These are phyloP conservation scores for Globisporangium iwayamae DNA, from an alignment of 352 stramenopile species.

Conservation along the genomic window DNA sequence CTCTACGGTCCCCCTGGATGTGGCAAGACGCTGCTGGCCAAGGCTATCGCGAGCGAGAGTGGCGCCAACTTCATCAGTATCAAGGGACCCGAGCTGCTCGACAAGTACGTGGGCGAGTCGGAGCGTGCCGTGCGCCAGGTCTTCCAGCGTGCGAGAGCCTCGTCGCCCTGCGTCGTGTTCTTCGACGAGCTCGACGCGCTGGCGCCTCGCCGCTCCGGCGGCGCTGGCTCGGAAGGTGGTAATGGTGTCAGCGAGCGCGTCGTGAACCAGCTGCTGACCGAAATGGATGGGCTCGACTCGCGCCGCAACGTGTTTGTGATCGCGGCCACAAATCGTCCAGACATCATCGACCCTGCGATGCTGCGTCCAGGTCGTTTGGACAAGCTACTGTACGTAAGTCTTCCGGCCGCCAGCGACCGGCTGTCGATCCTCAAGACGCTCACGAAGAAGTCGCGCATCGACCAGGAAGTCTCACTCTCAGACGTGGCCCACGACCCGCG, in stretches of 20 bases:
- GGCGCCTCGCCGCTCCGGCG: conserved; percentile 89
- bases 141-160: conserved; percentile 97
- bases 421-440: conserved; percentile 92
- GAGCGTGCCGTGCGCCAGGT: conserved; percentile 95
- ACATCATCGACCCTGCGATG: conserved; percentile 99
- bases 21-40: conserved; percentile 98
- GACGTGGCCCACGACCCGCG: conserved; percentile 85
- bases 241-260: conserved; percentile 93
- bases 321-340: conserved; percentile 93
- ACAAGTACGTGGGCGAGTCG: conserved; percentile 99
- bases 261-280: conserved; percentile 98
- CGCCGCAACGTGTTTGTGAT: conserved; percentile 97
- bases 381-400: conserved; percentile 98
- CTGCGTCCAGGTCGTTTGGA: conserved; percentile 97
- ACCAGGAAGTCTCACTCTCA: conserved; percentile 85
- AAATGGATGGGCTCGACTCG: conserved; percentile 98
- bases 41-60: conserved; percentile 98
- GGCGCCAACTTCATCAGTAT: conserved; percentile 99
- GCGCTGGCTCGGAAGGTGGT: conserved; percentile 50
- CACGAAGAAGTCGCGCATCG: conserved; percentile 64
- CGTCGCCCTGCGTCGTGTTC: conserved; percentile 99
- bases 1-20: conserved; percentile 98
- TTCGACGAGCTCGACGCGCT: conserved; percentile 99
- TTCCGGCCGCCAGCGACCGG: conserved; percentile 82
- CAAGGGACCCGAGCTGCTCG: conserved; percentile 97